These are phyloP conservation scores for Skeletonema menzelii DNA, from an alignment of 108 stramenopile species.

Conservation along the genomic window DNA sequence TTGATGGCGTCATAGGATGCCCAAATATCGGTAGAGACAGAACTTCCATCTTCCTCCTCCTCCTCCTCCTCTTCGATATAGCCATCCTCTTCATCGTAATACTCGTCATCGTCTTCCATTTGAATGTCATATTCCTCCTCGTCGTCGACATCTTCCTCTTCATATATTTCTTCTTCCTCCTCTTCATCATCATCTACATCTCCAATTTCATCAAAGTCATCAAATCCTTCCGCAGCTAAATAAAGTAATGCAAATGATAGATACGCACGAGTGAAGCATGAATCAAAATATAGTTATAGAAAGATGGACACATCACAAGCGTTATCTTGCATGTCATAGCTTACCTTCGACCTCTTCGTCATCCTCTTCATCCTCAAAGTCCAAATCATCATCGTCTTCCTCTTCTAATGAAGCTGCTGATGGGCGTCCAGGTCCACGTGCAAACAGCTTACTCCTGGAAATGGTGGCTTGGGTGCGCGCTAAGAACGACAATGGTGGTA, in stretches of 20 bases:
- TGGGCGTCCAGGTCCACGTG: background rate
- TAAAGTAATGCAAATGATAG: background rate
- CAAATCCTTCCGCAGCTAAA: background rate
- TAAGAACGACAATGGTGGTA: background rate
- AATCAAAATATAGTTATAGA: background rate
- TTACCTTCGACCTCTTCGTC: slow-evolving; percentile 1
- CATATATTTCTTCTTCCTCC: slow-evolving; percentile 21
- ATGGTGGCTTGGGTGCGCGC: background rate
- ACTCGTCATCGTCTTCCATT: slow-evolving; percentile 31
- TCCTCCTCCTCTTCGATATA: background rate
- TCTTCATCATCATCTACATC: slow-evolving; percentile 26
- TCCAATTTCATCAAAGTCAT: slow-evolving; percentile 9
- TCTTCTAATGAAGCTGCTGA: slow-evolving; percentile 14
- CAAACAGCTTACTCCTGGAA: slow-evolving; percentile 15
- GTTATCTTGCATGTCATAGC: background rate
- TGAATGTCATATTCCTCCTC: slow-evolving; percentile 10
- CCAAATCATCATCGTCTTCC: slow-evolving; percentile 9
- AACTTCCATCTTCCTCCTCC: slow-evolving; percentile 13
- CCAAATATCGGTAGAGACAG: slow-evolving; percentile 28
- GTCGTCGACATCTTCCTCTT: slow-evolving; percentile 4
- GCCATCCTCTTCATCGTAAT: slow-evolving; percentile 22
- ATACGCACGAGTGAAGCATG: background rate
- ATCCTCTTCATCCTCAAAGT: slow-evolving; percentile 30
- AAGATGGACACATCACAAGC: background rate
- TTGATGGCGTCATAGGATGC: slow-evolving; percentile 31